Conservation (phyloP, 495 filamentous ascomycete species). For the Xylaria flabelliformis region DNA sequence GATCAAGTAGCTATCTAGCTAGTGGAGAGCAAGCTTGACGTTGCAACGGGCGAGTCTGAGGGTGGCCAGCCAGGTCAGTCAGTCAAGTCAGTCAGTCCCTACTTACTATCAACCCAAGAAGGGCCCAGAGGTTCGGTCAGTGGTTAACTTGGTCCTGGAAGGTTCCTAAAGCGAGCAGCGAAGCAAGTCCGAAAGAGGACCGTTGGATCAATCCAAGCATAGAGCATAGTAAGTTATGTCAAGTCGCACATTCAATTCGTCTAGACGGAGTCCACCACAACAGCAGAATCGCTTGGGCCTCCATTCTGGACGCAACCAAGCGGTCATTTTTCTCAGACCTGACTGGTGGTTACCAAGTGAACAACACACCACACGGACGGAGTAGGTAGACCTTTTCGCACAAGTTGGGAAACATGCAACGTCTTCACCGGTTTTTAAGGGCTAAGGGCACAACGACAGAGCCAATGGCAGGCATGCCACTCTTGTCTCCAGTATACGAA, state of each 20-base stretch:
- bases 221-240: conserved; percentile 11
- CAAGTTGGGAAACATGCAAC: conserved; percentile 23
- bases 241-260: conserved; percentile 28
- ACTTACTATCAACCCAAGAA: not conserved
- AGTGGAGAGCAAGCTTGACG: conserved; percentile 27
- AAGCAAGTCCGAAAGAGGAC: conserved; percentile 20
- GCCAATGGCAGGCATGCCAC: conserved; percentile 13
- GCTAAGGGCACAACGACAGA: not conserved
- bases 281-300: conserved; percentile 26
- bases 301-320: conserved; percentile 29
- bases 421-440: conserved; percentile 17
- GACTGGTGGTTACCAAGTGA: conserved; percentile 25
- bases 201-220: conserved; percentile 1
- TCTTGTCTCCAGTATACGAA: conserved; percentile 20
- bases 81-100: conserved; percentile 28
- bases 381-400: conserved; percentile 17
- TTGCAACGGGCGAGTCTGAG: conserved; percentile 39
- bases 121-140: conserved; percentile 1
- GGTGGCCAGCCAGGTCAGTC: conserved; percentile 31
- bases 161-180: conserved; percentile 10
- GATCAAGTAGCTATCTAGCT: conserved; percentile 20
- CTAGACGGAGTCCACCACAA: conserved; percentile 20
- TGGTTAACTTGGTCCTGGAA: conserved; percentile 10
- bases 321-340: conserved; percentile 20
- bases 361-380: conserved; percentile 29